Evolutionary conservation across 257 asterid genomes (phyloP).

Genomic region (Henckelia pumila): DNA sequence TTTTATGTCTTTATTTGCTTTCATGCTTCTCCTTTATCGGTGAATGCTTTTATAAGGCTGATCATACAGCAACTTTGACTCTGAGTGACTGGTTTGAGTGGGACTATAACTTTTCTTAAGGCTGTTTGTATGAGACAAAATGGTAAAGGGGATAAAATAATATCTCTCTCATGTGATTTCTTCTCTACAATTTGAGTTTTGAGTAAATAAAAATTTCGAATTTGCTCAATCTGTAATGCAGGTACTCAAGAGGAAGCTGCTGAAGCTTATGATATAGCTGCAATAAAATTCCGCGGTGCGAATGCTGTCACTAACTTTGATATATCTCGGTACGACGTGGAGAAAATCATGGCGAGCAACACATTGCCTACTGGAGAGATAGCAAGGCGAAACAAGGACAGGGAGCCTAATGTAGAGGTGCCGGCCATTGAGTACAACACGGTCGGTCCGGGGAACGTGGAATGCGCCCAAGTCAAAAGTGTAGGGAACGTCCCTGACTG

Average conservation of each 20-base stretch:
- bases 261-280: conserved; percentile 68
- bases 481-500: conserved; percentile 28
- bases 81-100: conserved; percentile 26
- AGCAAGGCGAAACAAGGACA: conserved; percentile 53
- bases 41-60: conserved; percentile 38
- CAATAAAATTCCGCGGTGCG: conserved; percentile 57
- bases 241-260: conserved; percentile 79
- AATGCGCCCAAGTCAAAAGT: conserved; percentile 6
- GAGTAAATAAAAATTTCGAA: no score
- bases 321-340: conserved; percentile 54
- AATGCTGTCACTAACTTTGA: conserved; percentile 65
- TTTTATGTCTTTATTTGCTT: conserved; percentile 12
- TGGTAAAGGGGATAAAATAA: conserved; percentile 19
- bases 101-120: conserved; percentile 30
- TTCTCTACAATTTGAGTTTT: background rate
- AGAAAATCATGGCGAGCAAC: conserved; percentile 53
- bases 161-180: background rate
- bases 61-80: conserved; percentile 36
- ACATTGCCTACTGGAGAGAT: conserved; percentile 57
- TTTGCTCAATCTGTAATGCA: conserved; percentile 1
- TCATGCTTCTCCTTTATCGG: conserved; percentile 7
- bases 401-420: conserved; percentile 23
- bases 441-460: background rate
- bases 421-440: conserved; percentile 6
- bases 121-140: conserved; percentile 36